Percentiles rank a stretch among this genome's conserved stretches.
Conservation (phyloP, 306 rosid species). For the Lupinus albus region DNA sequence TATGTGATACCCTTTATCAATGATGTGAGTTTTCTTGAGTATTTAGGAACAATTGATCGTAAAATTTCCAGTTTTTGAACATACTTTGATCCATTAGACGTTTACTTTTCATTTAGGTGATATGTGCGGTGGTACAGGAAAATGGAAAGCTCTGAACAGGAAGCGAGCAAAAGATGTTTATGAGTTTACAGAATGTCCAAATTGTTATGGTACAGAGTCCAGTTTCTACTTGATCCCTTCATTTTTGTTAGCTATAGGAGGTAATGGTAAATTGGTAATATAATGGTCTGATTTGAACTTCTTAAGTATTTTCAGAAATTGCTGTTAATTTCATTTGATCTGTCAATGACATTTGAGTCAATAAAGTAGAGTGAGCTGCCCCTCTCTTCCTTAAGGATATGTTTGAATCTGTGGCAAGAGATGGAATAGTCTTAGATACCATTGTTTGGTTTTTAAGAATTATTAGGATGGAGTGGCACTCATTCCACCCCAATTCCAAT, state of each 20-base stretch:
- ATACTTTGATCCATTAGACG: constrained; percentile 38
- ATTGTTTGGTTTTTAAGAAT: neutral
- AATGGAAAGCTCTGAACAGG: constrained; percentile 97
- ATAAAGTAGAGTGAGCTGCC: constrained; percentile 14
- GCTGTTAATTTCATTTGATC: constrained; percentile 7
- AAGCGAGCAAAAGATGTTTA: constrained; percentile 93
- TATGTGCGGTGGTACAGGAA: constrained; percentile 99
- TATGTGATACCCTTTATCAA: neutral
- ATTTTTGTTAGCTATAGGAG: constrained; percentile 12
- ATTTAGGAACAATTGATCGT: neutral
- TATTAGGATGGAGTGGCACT: neutral
- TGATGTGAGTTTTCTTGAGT: constrained; percentile 13
- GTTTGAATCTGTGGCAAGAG: neutral
- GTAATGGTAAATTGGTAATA: neutral
- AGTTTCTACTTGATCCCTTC: neutral
- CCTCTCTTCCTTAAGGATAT: neutral
- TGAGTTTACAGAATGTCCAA: constrained; percentile 94
- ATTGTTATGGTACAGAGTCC: constrained; percentile 77
- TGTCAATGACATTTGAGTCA: neutral
- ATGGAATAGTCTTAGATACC: neutral
- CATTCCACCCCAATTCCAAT: neutral
- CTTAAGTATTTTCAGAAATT: neutral
- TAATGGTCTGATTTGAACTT: neutral
- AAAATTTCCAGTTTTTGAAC: neutral
- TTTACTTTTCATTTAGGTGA: constrained; percentile 72